Evolutionary conservation across 2,329 filamentous ascomycete genomes (phyloP).

Genomic region (Phoma sp.): DNA sequence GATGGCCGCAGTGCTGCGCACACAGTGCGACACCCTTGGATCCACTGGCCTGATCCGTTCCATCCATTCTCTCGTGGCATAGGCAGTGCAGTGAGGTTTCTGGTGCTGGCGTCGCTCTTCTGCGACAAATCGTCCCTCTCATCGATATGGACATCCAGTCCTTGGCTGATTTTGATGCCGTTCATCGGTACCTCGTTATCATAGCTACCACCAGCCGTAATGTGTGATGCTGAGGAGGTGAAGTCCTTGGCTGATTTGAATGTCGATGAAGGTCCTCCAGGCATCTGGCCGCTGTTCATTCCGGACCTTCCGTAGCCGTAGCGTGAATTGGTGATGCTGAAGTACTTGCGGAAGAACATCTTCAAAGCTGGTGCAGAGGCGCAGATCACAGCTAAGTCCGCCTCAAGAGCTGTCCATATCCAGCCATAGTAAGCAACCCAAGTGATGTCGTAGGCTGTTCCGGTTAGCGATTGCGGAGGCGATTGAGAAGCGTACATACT

Average conservation of each 20-base stretch:
- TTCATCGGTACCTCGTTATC: constrained; percentile 25
- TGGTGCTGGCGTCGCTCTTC: constrained; percentile 27
- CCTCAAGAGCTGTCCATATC: constrained; percentile 51
- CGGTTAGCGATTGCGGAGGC: not conserved
- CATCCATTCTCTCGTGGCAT: constrained; percentile 6
- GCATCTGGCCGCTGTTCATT: constrained; percentile 7
- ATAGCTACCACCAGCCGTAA: constrained; percentile 7
- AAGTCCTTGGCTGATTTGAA: constrained; percentile 9
- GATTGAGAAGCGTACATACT: constrained; percentile 12
- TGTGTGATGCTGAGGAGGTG: constrained; percentile 7
- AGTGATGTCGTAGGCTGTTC: constrained; percentile 47
- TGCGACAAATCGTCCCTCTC: constrained; percentile 27
- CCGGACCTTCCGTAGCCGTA: constrained; percentile 14
- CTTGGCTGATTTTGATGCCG: constrained; percentile 30
- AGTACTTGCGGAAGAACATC: constrained; percentile 51
- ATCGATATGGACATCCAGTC: constrained; percentile 27
- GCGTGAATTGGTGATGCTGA: constrained; percentile 27
- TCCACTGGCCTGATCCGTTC: constrained; percentile 19
- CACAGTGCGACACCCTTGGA: constrained; percentile 25
- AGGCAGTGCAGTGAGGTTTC: constrained; percentile 26
- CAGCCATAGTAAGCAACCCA: constrained; percentile 49
- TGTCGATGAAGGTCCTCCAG: not conserved
- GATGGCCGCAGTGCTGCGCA: constrained; percentile 21
- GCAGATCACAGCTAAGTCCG: constrained; percentile 51
- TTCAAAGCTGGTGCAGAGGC: constrained; percentile 53